Evolutionary conservation across 108 stramenopile genomes (phyloP).

Genomic region (Nannochloropsis gaditana): DNA sequence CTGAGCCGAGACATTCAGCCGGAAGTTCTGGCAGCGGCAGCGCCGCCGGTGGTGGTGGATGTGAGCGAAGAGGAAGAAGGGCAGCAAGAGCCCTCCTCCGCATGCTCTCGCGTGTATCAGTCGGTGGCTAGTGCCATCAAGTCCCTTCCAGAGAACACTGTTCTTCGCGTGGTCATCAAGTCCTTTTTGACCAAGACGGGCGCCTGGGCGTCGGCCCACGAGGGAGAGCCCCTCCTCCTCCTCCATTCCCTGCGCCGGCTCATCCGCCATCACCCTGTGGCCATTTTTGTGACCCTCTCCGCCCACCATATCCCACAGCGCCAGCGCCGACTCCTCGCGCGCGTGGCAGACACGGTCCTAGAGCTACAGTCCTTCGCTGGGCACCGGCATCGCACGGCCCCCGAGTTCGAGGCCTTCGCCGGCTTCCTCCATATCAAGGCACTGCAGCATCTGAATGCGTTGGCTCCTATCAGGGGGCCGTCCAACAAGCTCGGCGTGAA

Average conservation of each 20-base stretch:
- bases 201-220: not conserved
- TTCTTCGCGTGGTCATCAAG: not conserved
- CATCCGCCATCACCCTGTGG: not conserved
- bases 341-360: not conserved
- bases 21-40: not conserved
- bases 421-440: not conserved
- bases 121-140: not conserved
- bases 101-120: not conserved
- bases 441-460: not conserved
- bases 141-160: not conserved
- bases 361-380: not conserved
- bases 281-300: not conserved
- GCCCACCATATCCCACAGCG: not conserved
- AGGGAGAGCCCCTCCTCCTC: not conserved
- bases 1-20: not conserved
- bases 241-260: not conserved
- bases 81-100: not conserved
- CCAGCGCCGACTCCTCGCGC: not conserved
- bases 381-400: not conserved
- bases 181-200: not conserved
- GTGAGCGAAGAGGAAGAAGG: not conserved
- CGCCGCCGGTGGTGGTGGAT: not conserved
- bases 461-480: not conserved
- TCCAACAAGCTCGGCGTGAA: not conserved
- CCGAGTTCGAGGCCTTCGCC: not conserved